Evolutionary conservation across 352 stramenopile genomes (phyloP).

Genomic region (Phytophthora pistaciae): DNA sequence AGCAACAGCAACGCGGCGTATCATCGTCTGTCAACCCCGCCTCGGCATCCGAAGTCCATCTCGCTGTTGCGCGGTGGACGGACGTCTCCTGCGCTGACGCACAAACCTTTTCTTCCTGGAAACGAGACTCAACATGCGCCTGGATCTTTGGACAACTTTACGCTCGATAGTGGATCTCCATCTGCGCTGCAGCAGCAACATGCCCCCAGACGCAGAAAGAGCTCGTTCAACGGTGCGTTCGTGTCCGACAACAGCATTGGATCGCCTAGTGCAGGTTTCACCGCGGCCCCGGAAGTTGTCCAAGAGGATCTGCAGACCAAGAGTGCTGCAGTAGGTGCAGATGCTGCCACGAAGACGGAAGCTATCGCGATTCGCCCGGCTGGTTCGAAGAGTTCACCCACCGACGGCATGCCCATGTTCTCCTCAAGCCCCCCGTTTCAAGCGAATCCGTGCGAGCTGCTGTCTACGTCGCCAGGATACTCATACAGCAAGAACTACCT

Average conservation of each 20-base stretch:
- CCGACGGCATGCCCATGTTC: conserved; percentile 42
- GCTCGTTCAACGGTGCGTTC: conserved; percentile 57
- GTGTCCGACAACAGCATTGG: conserved; percentile 33
- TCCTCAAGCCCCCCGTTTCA: conserved; percentile 70
- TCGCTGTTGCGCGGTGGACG: conserved; percentile 52
- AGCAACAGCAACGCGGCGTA: conserved; percentile 38
- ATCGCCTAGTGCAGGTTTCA: conserved; percentile 38
- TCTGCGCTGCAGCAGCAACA: conserved; percentile 25
- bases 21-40: conserved; percentile 70
- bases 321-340: not conserved
- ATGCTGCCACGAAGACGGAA: conserved; percentile 17
- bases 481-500: conserved; percentile 79
- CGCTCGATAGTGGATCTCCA: conserved; percentile 45
- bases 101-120: conserved; percentile 20
- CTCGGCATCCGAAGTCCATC: conserved; percentile 72
- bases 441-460: conserved; percentile 69
- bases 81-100: conserved; percentile 39
- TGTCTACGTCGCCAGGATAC: conserved; percentile 80
- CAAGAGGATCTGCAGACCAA: not conserved
- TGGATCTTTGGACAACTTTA: conserved; percentile 76
- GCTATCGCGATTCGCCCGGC: conserved; percentile 21
- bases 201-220: conserved; percentile 36
- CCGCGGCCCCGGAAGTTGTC: conserved; percentile 7
- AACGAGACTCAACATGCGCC: conserved; percentile 43
- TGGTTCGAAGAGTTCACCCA: conserved; percentile 1